Conservation (phyloP, 257 asterid species). For the Solanum microdontum region DNA sequence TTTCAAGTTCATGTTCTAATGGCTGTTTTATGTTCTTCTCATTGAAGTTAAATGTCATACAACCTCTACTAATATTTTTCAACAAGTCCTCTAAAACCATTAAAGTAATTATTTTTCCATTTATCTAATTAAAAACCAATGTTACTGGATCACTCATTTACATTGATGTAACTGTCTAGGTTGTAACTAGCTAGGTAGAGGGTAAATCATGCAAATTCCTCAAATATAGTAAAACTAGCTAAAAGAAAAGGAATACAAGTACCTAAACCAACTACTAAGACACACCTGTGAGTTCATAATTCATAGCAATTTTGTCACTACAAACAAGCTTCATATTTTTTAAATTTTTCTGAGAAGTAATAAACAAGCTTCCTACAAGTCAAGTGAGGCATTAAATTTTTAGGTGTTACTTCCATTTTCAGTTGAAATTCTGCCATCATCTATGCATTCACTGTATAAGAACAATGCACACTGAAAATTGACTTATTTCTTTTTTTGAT, state of each 20-base stretch:
- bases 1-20: background rate
- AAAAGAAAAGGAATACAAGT: background rate
- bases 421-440: background rate
- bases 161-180: background rate
- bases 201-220: background rate
- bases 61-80: background rate
- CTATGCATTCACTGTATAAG: background rate
- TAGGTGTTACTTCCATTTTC: background rate
- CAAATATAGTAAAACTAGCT: background rate
- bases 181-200: background rate
- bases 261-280: background rate
- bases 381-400: background rate
- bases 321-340: background rate
- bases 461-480: background rate
- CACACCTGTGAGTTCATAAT: background rate
- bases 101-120: background rate
- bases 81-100: background rate
- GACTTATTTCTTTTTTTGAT: background rate
- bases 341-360: background rate
- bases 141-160: background rate
- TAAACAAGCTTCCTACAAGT: background rate
- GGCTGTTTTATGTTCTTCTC: background rate
- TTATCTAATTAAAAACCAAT: background rate
- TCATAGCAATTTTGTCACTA: background rate
- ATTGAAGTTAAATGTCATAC: background rate